Percentiles rank a stretch among this genome's conserved stretches.
Evolutionary conservation across 805 yeast genomes (phyloP).

Genomic region (Yarrowia sp.): DNA sequence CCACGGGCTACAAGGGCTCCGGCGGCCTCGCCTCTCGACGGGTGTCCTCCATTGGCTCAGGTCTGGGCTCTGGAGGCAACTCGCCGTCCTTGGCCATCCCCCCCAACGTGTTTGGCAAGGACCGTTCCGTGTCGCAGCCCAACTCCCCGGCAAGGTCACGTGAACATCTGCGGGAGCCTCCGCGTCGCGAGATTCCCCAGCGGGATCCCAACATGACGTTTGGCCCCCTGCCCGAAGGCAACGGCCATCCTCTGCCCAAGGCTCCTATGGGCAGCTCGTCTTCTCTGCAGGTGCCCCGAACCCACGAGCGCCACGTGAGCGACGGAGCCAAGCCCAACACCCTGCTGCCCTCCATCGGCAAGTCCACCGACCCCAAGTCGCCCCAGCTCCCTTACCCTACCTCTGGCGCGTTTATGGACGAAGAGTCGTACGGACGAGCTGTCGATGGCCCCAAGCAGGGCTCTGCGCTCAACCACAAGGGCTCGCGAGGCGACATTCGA

Average conservation of each 20-base stretch:
- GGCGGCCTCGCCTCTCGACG: constrained; percentile 43
- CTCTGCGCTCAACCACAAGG: constrained; percentile 38
- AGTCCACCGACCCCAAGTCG: constrained; percentile 45
- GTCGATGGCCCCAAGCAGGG: constrained; percentile 4
- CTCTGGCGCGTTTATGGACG: constrained; percentile 26
- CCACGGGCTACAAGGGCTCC: constrained; percentile 57
- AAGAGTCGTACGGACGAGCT: constrained; percentile 25
- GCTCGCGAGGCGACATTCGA: constrained; percentile 44
- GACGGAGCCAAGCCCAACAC: constrained; percentile 50
- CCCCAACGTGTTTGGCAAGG: constrained; percentile 37
- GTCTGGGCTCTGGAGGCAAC: constrained; percentile 17
- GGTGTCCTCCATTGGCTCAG: constrained; percentile 18
- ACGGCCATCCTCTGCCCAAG: constrained; percentile 27
- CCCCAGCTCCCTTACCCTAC: constrained; percentile 41
- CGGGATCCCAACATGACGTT: constrained; percentile 30
- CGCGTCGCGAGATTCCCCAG: constrained; percentile 27
- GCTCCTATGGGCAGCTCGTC: neutral
- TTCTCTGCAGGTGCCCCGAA: constrained; percentile 8
- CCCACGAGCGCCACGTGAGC: constrained; percentile 48
- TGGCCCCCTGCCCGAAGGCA: constrained; percentile 17
- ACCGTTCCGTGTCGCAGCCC: constrained; percentile 42
- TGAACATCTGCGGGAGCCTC: constrained; percentile 31
- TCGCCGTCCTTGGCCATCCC: constrained; percentile 32
- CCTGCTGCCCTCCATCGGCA: constrained; percentile 44
- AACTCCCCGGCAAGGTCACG: constrained; percentile 38